Evolutionary conservation across 768 basidiomycete genomes (phyloP), one percentile per base, ranked within the genome.

Genomic region (Psilocybe tampanensis): DNA sequence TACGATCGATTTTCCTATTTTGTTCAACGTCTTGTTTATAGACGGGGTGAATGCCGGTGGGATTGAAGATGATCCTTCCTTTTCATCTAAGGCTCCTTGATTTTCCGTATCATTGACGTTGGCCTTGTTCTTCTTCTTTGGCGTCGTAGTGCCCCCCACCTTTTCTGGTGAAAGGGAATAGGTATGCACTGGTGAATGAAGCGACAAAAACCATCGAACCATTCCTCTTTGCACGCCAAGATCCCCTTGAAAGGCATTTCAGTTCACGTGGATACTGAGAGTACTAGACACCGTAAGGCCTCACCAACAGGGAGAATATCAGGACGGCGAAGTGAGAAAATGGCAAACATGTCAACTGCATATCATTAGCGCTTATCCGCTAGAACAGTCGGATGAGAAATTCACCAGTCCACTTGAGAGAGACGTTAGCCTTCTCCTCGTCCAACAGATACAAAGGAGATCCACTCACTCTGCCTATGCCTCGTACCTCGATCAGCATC

Each of bases 321-420:
- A 1, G 90, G 90, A 18, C 93, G 85, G 0, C 92, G 80, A 29
- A 95, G 76, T 2, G 91, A 89, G 71, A 95, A 96, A 43, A 97
- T 92, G 13, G 90, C 82, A 66, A 95, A 95, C 94, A 95, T 95
- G 64, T 94, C 88, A n/a, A 94, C 92, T 81, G 72, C 54, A 52
- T 41, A 49, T 26, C 23, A 50, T 52, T 45, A 59, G 53, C 41
- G 19, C 36, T 32, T 19, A 42, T 8, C 23, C 23, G 47, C 11
- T 23, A 22, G 11, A 18, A 34, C 23, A 39, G 22, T 11, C 15
- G 4, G 17, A 41, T 19, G 42, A 24, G 12, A 13, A 17, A 7
- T 64, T 41, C 69, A 85, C 86, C 85, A 45, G 88, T 88, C 86
- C 82, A 88, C 86, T 84, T 58, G 59, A 44, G 18, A 41, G 33